phyloP scores from a whole-genome alignment of 1,284 basidiomycete genomes.

The Moesziomyces sp. region DNA sequence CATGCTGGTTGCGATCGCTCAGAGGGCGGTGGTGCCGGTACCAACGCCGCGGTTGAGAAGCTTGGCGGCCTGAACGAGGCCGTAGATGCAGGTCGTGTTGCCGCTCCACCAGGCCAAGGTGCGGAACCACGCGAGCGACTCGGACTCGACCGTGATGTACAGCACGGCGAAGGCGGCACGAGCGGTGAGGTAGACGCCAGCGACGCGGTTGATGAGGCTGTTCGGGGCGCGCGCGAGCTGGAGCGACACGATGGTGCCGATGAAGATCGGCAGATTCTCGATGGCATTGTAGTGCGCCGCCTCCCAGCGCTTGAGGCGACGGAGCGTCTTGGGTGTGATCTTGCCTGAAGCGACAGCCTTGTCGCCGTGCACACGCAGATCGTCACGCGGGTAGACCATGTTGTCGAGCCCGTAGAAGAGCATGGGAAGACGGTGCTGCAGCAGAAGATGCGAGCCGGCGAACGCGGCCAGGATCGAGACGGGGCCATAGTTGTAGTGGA shows the following conservation, averaged over 20 bases:
- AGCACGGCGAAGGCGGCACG: slow-evolving; percentile 35
- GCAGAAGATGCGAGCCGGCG: slow-evolving; percentile 44
- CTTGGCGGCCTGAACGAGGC: slow-evolving; percentile 43
- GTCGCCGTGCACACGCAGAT: slow-evolving; percentile 36
- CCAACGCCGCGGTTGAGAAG: slow-evolving; percentile 38
- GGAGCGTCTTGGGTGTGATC: slow-evolving; percentile 35
- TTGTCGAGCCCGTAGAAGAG: slow-evolving; percentile 47
- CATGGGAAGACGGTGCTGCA: slow-evolving; percentile 48
- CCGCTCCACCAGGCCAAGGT: slow-evolving; percentile 45
- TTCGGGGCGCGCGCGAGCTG: slow-evolving; percentile 44
- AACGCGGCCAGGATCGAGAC: slow-evolving; percentile 51
- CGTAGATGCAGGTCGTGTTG: slow-evolving; percentile 47
- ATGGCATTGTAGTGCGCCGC: slow-evolving; percentile 53
- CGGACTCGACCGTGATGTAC: slow-evolving; percentile 32
- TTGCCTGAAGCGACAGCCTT: slow-evolving; percentile 44
- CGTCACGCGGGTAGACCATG: slow-evolving; percentile 44
- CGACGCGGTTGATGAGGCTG: slow-evolving; percentile 43
- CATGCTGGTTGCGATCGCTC: background rate
- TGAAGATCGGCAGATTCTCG: slow-evolving; percentile 43
- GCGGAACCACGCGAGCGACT: slow-evolving; percentile 16
- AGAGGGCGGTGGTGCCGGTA: slow-evolving; percentile 32
- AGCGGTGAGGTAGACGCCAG: slow-evolving; percentile 31
- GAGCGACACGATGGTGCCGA: slow-evolving; percentile 47
- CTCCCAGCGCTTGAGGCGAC: slow-evolving; percentile 47
- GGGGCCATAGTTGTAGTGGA: slow-evolving; percentile 43